Evolutionary conservation across 2,329 filamentous ascomycete genomes (phyloP), one percentile per base, ranked within the genome.

Genomic region (Verticillium klebahnii): DNA sequence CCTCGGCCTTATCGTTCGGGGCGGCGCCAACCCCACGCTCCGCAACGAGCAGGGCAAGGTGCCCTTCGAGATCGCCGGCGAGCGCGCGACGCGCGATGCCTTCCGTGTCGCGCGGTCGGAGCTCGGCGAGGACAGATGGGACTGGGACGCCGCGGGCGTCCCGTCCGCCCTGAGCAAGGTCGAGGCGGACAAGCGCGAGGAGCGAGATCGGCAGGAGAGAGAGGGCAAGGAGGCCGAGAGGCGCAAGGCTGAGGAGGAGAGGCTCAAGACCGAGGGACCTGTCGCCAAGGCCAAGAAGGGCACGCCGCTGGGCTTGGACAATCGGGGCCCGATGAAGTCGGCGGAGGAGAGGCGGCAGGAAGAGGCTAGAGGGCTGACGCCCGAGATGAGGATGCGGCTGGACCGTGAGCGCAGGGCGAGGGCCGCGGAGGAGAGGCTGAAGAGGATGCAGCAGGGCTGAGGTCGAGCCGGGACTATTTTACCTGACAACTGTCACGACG

Each of bases 381-480:
- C 92, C 0, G 94, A 98, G 77, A 93, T 95, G 85, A 86, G 88
- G 72, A 85, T 88, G 84, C 87, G 85, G 72, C 75, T 98, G 60
- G 95, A 98, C 74, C 82, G 95, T 68, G 95, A 99, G 77, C 82
- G 93, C 68, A 89, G 94, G 70, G 95, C 95, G 4, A 86, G 94
- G 69, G 95, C 95, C 9, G 94, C 93, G 0, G 95, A 98, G 76
- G 93, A 94, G 78, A 86, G 94, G 71, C 82, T 97, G 63, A 87
- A 84, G 76, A 82, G 83, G 69, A 81, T 92, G 83, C 83, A 86
- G 69, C 77, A 70, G n/a, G 71, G 73, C 50, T 25, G 36, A 39
- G 12, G 9, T 23, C 23, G 54, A 29, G 4, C 5, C 29, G 54
- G 5, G 8, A 3, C 1, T 5, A 36, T 8, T 36, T 36, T 36